phyloP scores from a whole-genome alignment of 2,329 filamentous ascomycete genomes.

The Aspergillus spinulosporus region DNA sequence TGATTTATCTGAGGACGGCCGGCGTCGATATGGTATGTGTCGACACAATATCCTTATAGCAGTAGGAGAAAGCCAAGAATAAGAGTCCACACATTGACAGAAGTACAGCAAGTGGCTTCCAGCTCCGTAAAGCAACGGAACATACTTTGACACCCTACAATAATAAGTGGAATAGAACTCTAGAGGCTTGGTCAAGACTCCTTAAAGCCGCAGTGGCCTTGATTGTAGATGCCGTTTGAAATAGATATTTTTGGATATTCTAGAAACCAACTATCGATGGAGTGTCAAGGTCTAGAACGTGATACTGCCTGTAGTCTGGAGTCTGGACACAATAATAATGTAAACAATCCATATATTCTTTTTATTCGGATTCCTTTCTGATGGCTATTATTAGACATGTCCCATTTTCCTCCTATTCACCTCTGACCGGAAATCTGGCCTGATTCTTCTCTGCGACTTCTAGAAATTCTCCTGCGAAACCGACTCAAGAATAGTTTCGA shows the following conservation, averaged over 20 bases:
- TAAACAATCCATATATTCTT: neutral
- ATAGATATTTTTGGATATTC: constrained; percentile 3
- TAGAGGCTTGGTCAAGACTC: no score
- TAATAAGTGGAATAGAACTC: no score
- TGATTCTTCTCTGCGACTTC: neutral
- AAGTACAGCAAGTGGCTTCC: neutral
- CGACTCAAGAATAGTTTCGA: neutral
- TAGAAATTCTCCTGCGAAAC: neutral
- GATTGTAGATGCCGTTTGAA: neutral
- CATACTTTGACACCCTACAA: no score
- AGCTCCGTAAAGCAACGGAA: no score
- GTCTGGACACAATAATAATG: neutral
- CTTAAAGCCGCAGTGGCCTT: neutral
- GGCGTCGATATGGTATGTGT: neutral
- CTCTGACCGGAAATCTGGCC: neutral
- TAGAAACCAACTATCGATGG: neutral
- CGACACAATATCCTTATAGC: neutral
- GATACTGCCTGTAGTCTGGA: neutral
- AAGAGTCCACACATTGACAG: no score
- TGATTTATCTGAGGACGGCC: neutral
- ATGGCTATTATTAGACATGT: constrained; percentile 16
- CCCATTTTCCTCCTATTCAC: constrained; percentile 4
- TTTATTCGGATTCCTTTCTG: constrained; percentile 3
- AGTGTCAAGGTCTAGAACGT: constrained; percentile 10
- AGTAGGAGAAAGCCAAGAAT: neutral